A percentile compares a stretch with the other conserved stretches of the same genome.
phyloP scores from a whole-genome alignment of 2,329 filamentous ascomycete species.

The Fusarium abutilonis region DNA sequence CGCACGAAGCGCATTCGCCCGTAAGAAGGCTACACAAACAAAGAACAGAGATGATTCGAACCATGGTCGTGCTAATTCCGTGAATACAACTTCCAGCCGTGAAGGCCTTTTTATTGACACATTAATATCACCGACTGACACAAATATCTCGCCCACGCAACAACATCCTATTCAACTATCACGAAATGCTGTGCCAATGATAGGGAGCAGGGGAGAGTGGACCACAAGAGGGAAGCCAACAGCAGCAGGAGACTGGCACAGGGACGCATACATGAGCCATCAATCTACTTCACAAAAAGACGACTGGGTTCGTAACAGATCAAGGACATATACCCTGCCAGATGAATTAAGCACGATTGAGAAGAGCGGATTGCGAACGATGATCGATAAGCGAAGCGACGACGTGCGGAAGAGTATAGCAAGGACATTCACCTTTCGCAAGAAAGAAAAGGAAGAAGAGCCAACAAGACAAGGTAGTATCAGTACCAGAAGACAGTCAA shows the following conservation, averaged over 20 bases:
- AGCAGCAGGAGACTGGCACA: constrained; percentile 35
- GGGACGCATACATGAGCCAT: constrained; percentile 42
- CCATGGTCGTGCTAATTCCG: constrained; percentile 50
- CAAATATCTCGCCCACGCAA: constrained; percentile 49
- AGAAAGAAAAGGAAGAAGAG: constrained; percentile 56
- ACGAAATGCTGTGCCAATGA: constrained; percentile 7
- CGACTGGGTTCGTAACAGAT: constrained; percentile 57
- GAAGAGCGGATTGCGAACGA: constrained; percentile 62
- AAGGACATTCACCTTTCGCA: constrained; percentile 63
- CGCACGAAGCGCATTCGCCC: constrained; percentile 66
- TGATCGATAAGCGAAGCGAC: constrained; percentile 66
- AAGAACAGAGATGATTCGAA: constrained; percentile 47
- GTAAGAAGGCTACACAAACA: constrained; percentile 66
- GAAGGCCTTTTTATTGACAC: constrained; percentile 55
- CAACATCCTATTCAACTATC: constrained; percentile 51
- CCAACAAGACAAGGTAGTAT: constrained; percentile 24
- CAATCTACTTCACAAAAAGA: constrained; percentile 43
- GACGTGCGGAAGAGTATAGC: constrained; percentile 62
- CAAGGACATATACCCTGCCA: constrained; percentile 54
- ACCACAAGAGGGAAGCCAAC: constrained; percentile 9
- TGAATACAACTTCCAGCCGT: constrained; percentile 51
- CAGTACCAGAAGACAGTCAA: constrained; percentile 29
- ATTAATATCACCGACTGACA: constrained; percentile 48
- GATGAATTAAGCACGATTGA: constrained; percentile 65
- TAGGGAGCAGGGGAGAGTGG: constrained; percentile 16